These are phyloP conservation scores for Hypoxylon sp. DNA, from an alignment of 2,329 filamentous ascomycete species.

Conservation along the genomic window DNA sequence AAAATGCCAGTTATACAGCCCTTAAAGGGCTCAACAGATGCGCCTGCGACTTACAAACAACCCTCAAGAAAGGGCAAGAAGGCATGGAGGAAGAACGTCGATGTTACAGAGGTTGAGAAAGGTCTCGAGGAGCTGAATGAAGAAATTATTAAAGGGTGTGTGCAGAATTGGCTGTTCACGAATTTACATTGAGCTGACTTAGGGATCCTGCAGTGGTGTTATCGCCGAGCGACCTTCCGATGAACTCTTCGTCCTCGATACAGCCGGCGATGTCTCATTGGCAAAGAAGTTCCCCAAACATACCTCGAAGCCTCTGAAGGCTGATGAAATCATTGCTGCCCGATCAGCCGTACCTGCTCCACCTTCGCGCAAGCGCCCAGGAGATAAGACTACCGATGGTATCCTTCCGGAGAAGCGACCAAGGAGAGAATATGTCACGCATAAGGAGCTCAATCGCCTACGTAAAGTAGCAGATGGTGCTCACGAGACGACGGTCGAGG, in stretches of 20 bases:
- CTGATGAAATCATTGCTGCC: constrained; percentile 90
- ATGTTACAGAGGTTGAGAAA: constrained; percentile 86
- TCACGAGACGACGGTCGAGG: constrained; percentile 67
- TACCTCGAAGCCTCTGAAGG: constrained; percentile 83
- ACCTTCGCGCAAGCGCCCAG: constrained; percentile 80
- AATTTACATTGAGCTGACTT: constrained; percentile 25
- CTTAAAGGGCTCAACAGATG: constrained; percentile 65
- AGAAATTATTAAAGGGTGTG: constrained; percentile 90
- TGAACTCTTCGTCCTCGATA: constrained; percentile 89
- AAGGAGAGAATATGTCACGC: constrained; percentile 83
- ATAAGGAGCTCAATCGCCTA: constrained; percentile 85
- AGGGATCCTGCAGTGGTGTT: constrained; percentile 74
- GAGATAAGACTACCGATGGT: constrained; percentile 79
- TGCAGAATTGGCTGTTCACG: constrained; percentile 14
- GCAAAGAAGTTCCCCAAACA: constrained; percentile 75
- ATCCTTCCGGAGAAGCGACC: constrained; percentile 81
- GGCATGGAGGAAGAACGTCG: constrained; percentile 98
- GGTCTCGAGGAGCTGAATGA: constrained; percentile 89
- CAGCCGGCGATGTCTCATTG: constrained; percentile 76
- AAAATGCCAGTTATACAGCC: constrained; percentile 69
- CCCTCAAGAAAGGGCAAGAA: constrained; percentile 97
- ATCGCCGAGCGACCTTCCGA: constrained; percentile 85
- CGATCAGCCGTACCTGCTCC: constrained; percentile 87
- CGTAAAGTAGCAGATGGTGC: constrained; percentile 83
- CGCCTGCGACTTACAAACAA: constrained; percentile 87